Conservation (phyloP, 192 early-diverging fungal genomes). For the Glomus cerebriforme region DNA sequence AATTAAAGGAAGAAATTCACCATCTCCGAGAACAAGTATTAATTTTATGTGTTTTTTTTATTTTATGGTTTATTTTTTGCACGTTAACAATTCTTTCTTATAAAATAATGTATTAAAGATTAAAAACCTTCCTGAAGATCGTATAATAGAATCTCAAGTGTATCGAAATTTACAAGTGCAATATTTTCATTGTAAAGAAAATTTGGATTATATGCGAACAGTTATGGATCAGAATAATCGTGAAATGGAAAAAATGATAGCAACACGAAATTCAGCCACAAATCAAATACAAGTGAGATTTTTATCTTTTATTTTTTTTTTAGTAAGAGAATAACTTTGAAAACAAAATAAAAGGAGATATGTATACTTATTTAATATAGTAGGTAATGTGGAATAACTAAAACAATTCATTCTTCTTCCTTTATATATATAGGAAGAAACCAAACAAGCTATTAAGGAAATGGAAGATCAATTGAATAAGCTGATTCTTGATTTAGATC, state of each 20-base stretch:
- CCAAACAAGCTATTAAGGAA: not conserved
- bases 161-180: constrained; percentile 13
- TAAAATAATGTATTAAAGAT: not conserved
- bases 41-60: not conserved
- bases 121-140: constrained; percentile 17
- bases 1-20: constrained; percentile 2
- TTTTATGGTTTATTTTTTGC: not conserved
- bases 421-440: not conserved
- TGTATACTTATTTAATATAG: not conserved
- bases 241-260: constrained; percentile 4
- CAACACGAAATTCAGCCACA: not conserved
- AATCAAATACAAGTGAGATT: constrained; percentile 11
- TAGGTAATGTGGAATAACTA: not conserved
- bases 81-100: not conserved
- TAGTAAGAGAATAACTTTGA: not conserved
- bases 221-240: constrained; percentile 8
- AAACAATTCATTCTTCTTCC: not conserved
- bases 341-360: not conserved
- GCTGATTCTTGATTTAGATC: constrained; percentile 20
- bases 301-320: not conserved
- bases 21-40: constrained; percentile 15
- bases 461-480: constrained; percentile 6
- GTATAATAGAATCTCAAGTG: constrained; percentile 3
- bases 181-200: constrained; percentile 1
- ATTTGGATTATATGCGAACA: not conserved